Percentiles rank a stretch among this genome's conserved stretches.
Conservation (phyloP, 805 yeast genomes). For the Saturnispora quitensis region DNA sequence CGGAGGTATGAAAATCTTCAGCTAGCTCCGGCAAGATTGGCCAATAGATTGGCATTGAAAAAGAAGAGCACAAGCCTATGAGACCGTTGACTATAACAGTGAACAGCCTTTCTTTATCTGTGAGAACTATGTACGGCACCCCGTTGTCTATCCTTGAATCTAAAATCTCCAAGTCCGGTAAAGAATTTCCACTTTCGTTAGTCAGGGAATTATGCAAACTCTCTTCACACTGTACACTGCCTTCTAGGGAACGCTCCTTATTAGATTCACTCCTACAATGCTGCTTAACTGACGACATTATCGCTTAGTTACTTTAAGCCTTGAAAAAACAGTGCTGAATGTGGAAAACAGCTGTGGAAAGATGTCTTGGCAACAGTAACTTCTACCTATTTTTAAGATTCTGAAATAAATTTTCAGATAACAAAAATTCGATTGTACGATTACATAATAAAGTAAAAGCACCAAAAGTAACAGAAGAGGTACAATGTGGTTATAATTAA, state of each 20-base stretch:
- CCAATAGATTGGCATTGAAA: slow-evolving; percentile 71
- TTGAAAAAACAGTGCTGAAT: too few relatives aligned
- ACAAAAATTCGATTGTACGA: too few relatives aligned
- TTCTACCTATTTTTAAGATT: too few relatives aligned
- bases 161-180: not conserved
- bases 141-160: slow-evolving; percentile 1
- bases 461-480: too few relatives aligned
- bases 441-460: too few relatives aligned
- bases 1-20: slow-evolving; percentile 42
- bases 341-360: too few relatives aligned
- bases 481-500: too few relatives aligned
- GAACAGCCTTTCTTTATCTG: slow-evolving; percentile 31
- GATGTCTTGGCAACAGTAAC: too few relatives aligned
- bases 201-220: not conserved
- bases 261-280: not conserved
- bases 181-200: not conserved
- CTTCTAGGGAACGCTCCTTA: not conserved
- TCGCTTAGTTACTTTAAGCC: too few relatives aligned
- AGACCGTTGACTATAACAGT: slow-evolving; percentile 34
- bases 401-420: too few relatives aligned
- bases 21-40: slow-evolving; percentile 62
- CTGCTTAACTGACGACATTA: not conserved
- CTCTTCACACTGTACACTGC: too few relatives aligned
- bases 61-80: slow-evolving; percentile 57
- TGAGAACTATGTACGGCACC: slow-evolving; percentile 37